Evolutionary conservation across 257 asterid species (phyloP).

Genomic region (Gardenia jasminoides): DNA sequence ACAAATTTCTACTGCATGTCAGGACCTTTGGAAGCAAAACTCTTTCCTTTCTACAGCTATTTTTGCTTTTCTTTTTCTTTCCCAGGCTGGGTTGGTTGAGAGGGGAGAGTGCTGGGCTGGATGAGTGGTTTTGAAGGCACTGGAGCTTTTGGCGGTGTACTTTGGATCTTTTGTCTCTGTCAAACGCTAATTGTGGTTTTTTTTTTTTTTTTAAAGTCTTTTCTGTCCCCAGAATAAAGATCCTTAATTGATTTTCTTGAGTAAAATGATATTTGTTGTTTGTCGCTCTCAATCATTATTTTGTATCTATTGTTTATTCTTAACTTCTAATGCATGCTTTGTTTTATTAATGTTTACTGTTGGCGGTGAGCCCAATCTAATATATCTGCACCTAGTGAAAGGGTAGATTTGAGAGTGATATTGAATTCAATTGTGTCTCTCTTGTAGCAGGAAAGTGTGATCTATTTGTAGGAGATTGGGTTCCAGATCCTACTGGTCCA

Average conservation of each 20-base stretch:
- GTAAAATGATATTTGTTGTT: background rate
- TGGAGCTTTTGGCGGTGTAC: background rate
- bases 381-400: background rate
- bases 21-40: background rate
- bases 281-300: background rate
- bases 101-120: background rate
- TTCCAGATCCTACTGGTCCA: conserved; percentile 57
- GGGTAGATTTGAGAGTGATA: conserved; percentile 3
- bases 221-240: background rate
- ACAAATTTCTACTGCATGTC: background rate
- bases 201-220: too few relatives aligned
- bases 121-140: background rate
- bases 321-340: background rate
- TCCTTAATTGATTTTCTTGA: background rate
- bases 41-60: background rate
- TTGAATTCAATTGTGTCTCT: background rate
- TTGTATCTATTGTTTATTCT: background rate
- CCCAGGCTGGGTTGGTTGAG: background rate
- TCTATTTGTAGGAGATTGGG: conserved; percentile 72
- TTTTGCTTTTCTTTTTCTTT: background rate
- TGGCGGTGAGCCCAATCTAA: background rate
- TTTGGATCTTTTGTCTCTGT: background rate
- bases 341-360: background rate
- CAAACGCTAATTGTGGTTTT: background rate
- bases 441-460: conserved; percentile 49